phyloP scores from a whole-genome alignment of 1,284 basidiomycete species.

The Naganishia sp. region DNA sequence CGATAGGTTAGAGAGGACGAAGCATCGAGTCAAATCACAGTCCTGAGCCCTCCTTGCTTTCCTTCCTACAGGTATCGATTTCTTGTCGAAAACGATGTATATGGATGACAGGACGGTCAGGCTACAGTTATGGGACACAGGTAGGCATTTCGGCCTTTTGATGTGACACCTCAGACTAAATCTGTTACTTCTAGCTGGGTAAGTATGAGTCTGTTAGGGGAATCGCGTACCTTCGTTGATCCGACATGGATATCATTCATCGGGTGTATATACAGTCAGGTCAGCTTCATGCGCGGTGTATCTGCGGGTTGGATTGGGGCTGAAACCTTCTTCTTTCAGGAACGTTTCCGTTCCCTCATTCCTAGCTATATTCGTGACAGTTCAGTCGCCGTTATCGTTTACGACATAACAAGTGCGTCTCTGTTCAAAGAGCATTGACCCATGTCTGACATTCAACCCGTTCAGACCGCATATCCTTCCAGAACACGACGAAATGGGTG shows the following conservation, averaged over 20 bases:
- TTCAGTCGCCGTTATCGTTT: constrained; percentile 96
- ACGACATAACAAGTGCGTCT: constrained; percentile 92
- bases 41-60: neutral
- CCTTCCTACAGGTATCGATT: constrained; percentile 73
- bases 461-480: constrained; percentile 89
- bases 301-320: too few species aligned
- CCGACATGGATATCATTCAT: too few species aligned
- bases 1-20: constrained; percentile 63
- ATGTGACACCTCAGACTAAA: constrained; percentile 4
- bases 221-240: neutral
- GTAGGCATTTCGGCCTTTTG: constrained; percentile 55
- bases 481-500: constrained; percentile 98
- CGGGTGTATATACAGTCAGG: neutral
- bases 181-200: constrained; percentile 40
- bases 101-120: constrained; percentile 97
- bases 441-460: neutral
- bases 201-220: constrained; percentile 11
- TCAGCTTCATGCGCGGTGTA: too few species aligned
- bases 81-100: constrained; percentile 99
- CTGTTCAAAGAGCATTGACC: neutral
- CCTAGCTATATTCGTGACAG: constrained; percentile 99
- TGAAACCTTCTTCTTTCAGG: constrained; percentile 58
- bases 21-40: neutral
- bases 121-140: constrained; percentile 98
- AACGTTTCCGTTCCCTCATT: constrained; percentile 96